Evolutionary conservation across 306 rosid species (phyloP).

Genomic region (Prunus kanzakura): DNA sequence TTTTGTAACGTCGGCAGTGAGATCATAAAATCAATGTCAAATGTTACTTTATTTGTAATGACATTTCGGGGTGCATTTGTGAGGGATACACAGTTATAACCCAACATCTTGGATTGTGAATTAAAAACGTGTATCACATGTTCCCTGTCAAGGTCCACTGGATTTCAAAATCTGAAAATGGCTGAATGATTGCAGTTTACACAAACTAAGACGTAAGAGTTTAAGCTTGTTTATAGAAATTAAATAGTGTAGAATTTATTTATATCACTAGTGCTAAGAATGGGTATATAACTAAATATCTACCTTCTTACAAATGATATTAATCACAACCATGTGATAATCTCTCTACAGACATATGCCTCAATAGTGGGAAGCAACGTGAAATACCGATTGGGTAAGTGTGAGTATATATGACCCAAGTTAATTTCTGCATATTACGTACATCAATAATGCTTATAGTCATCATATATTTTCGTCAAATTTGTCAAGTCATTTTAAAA

Average conservation of each 20-base stretch:
- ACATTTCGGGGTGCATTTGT: constrained; percentile 72
- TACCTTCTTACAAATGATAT: too few relatives aligned
- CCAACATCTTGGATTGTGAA: background rate
- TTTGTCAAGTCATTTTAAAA: background rate
- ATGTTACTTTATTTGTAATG: background rate
- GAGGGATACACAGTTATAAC: constrained; percentile 33
- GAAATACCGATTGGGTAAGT: constrained; percentile 12
- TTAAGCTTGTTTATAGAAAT: too few relatives aligned
- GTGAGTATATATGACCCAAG: background rate
- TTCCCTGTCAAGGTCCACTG: background rate
- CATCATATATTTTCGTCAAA: background rate
- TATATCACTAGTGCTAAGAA: too few relatives aligned
- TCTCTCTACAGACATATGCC: background rate
- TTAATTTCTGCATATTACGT: background rate
- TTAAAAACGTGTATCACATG: too few relatives aligned
- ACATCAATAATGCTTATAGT: background rate
- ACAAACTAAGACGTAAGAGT: background rate
- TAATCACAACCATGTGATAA: too few relatives aligned
- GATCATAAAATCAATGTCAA: too few relatives aligned
- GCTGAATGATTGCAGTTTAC: background rate
- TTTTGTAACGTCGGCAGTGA: too few relatives aligned
- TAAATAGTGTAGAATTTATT: too few relatives aligned
- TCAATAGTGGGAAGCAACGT: constrained; percentile 14
- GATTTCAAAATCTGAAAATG: background rate
- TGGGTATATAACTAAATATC: too few relatives aligned